These are phyloP conservation scores for Neospora caninum DNA, from an alignment of 169 alveolate species.

Conservation along the genomic window DNA sequence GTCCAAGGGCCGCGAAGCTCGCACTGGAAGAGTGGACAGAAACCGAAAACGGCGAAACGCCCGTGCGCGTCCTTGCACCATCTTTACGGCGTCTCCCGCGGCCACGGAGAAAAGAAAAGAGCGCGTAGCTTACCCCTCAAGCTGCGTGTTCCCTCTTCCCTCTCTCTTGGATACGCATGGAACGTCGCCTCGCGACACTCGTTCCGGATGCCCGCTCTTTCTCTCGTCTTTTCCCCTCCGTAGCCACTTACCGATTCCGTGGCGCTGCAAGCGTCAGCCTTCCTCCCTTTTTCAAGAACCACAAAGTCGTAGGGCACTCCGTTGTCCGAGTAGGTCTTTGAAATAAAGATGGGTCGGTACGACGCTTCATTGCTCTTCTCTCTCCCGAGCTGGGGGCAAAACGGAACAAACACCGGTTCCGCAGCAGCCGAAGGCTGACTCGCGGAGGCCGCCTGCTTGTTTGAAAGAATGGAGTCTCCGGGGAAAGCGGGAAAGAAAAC, in stretches of 20 bases:
- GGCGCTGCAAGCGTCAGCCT: background rate
- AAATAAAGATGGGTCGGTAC: slow-evolving; percentile 70
- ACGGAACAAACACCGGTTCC: background rate
- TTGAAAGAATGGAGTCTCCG: slow-evolving; percentile 37
- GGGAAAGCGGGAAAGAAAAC: slow-evolving; percentile 77
- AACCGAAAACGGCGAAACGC: too few species aligned
- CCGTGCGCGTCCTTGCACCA: too few species aligned
- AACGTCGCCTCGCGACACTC: too few species aligned
- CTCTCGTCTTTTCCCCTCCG: too few species aligned
- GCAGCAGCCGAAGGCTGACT: background rate
- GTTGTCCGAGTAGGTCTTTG: slow-evolving; percentile 71
- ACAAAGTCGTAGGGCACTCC: slow-evolving; percentile 81
- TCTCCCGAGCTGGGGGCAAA: background rate
- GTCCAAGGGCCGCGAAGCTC: too few species aligned
- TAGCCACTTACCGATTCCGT: background rate
- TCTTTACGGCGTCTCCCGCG: too few species aligned
- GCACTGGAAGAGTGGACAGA: too few species aligned
- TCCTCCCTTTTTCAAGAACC: slow-evolving; percentile 56
- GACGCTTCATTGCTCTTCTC: background rate
- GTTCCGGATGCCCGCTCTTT: too few species aligned
- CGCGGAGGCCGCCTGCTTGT: background rate
- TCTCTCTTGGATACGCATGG: too few species aligned
- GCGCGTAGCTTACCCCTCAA: too few species aligned
- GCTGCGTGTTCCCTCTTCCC: too few species aligned
- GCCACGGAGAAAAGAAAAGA: too few species aligned